Percentiles rank a stretch among this genome's conserved stretches.
phyloP scores from a whole-genome alignment of 169 alveolate genomes.

The Cryptosporidium sp. region DNA sequence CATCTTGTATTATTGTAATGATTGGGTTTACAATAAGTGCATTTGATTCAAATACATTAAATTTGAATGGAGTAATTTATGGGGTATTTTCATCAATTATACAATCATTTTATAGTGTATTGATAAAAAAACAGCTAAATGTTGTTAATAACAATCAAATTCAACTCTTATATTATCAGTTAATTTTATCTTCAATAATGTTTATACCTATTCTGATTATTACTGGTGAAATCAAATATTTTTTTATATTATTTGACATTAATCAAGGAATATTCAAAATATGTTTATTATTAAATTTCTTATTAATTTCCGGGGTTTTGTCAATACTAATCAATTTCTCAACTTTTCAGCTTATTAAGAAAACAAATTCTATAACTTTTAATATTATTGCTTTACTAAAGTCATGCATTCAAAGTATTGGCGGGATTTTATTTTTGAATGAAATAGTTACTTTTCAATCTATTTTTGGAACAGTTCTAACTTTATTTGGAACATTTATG shows the following conservation, averaged over 20 bases:
- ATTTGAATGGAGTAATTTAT: conserved; percentile 47
- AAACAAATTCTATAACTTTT: conserved; percentile 64
- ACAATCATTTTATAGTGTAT: conserved; percentile 78
- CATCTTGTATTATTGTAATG: conserved; percentile 75
- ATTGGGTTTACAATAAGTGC: conserved; percentile 78
- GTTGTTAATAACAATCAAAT: conserved; percentile 6
- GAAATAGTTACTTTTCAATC: conserved; percentile 59
- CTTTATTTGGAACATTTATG: conserved; percentile 56
- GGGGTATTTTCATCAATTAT: conserved; percentile 76
- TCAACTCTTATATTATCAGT: conserved; percentile 16
- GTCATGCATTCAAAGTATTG: conserved; percentile 74
- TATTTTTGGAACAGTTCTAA: conserved; percentile 50
- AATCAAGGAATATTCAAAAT: neutral
- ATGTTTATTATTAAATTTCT: neutral
- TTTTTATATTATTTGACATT: neutral
- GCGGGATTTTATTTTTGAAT: conserved; percentile 74
- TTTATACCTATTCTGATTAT: conserved; percentile 57
- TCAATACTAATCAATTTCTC: conserved; percentile 16
- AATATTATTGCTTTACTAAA: conserved; percentile 76
- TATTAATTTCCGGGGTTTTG: neutral
- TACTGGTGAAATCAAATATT: conserved; percentile 41
- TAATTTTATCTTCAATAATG: conserved; percentile 45
- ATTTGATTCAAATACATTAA: conserved; percentile 61
- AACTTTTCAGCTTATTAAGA: conserved; percentile 8
- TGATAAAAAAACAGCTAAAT: conserved; percentile 61